Evolutionary conservation across 768 basidiomycete species (phyloP).

Genomic region (Russula sp.): DNA sequence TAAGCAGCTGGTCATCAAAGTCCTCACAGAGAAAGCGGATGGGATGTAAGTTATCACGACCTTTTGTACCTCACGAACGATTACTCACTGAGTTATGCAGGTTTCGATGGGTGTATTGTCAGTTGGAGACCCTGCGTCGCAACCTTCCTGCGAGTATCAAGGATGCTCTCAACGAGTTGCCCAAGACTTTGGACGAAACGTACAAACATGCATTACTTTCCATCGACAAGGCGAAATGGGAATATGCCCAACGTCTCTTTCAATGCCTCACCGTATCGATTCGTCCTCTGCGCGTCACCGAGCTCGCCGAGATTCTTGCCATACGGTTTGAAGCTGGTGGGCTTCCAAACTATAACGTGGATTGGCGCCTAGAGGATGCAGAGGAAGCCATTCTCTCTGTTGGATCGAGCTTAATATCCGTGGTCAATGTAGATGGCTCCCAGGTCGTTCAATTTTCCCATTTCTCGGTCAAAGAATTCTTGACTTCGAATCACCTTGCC

Average conservation of each 20-base stretch:
- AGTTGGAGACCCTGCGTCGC: constrained; percentile 5
- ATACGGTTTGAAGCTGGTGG: background rate
- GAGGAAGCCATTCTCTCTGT: constrained; percentile 6
- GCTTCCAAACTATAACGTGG: background rate
- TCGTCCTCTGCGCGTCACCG: background rate
- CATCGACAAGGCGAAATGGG: constrained; percentile 1
- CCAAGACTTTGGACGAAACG: constrained; percentile 8
- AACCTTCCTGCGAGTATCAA: background rate
- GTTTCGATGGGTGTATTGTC: constrained; percentile 15
- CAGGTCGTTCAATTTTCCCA: constrained; percentile 10
- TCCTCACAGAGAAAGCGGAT: constrained; percentile 3
- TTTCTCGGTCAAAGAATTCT: constrained; percentile 17
- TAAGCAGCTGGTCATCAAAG: background rate
- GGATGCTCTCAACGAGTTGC: background rate
- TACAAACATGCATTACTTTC: background rate
- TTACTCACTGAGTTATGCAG: background rate
- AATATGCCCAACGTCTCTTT: constrained; percentile 11
- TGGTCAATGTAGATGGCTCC: background rate
- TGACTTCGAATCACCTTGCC: constrained; percentile 7
- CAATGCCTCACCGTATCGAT: constrained; percentile 3
- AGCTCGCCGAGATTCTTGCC: constrained; percentile 11
- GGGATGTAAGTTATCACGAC: constrained; percentile 3
- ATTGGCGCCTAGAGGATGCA: constrained; percentile 1
- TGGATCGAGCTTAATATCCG: background rate
- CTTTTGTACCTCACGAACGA: too few relatives aligned